phyloP scores from a whole-genome alignment of 371 early-diverging fungal species.

The Rhizomucor pusillus region DNA sequence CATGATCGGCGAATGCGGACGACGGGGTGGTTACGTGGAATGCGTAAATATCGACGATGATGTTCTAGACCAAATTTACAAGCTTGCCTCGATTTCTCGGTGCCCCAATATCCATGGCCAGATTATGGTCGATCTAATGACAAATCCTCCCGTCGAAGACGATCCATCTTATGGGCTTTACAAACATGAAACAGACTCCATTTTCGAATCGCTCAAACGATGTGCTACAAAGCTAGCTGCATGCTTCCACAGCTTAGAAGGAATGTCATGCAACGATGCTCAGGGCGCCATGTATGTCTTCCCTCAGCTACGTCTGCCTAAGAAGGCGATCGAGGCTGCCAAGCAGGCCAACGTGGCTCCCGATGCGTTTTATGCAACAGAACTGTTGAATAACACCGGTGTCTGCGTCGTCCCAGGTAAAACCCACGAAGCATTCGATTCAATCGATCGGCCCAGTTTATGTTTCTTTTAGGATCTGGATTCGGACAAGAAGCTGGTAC shows the following conservation, averaged over 20 bases:
- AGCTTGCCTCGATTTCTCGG: constrained; percentile 87
- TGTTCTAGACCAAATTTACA: constrained; percentile 85
- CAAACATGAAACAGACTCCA: constrained; percentile 67
- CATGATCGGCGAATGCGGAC: constrained; percentile 97
- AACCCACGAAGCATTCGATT: not conserved
- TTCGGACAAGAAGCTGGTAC: constrained; percentile 91
- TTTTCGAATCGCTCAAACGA: constrained; percentile 82
- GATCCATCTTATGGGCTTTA: constrained; percentile 80
- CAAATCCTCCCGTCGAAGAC: constrained; percentile 83
- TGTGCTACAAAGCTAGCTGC: constrained; percentile 73
- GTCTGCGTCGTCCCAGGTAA: constrained; percentile 61
- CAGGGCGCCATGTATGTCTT: constrained; percentile 97
- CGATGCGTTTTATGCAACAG: constrained; percentile 88
- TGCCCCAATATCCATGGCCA: constrained; percentile 90
- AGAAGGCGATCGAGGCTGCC: constrained; percentile 77
- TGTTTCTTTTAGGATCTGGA: constrained; percentile 52
- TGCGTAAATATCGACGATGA: constrained; percentile 75
- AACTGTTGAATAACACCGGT: constrained; percentile 88
- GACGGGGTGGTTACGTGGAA: constrained; percentile 98
- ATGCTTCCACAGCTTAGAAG: constrained; percentile 83
- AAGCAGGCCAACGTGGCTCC: constrained; percentile 60
- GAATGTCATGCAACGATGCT: constrained; percentile 85
- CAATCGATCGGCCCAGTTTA: not conserved
- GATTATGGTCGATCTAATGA: constrained; percentile 91
- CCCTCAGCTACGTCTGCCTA: constrained; percentile 78